Base-by-base conservation (phyloP, 306 rosid species). In the Fragaria nilgerrensis region DNA sequence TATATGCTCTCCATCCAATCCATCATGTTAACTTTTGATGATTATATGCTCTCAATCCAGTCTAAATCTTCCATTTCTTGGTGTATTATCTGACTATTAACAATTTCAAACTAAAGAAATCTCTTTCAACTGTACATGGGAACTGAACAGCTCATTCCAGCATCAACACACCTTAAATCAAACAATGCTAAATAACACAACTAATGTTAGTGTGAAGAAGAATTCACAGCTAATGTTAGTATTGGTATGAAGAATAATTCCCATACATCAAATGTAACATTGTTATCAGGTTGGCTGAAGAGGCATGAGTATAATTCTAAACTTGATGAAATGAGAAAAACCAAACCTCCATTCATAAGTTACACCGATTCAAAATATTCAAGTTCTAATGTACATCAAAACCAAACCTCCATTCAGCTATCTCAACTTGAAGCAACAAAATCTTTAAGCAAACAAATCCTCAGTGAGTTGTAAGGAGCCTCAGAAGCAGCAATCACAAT, bases 401-500 rank as follows among this genome's bases (percentile, higher is more conserved):
- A 25, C 29, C 62, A 1, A 17, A 45, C 34, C 41, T 16, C 29
- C 45, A 29, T 44, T 45, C 72, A 62, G 16, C 61, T 27, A 63
- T 59, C 56, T 75, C 27, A 3, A 41, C 25, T 72, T 25, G 8
- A 52, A 52, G 7, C 27, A 0, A n/a, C 6, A 10, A 71, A 34
- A 29, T 49, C 43, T 34, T 11, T 20, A 52, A 5, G n/a, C 41
- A 15, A 20, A 2, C 20, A 20, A 52, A 72, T 19, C 41, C 34
- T 55, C 37, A 20, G 5, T 19, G 27, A 72, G 23, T 36, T 37
- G 70, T 65, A 70, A 39, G 68, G 37, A 68, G 17, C 82, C 68
- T 89, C 81, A 91, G 75, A 89, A 93, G 89, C 97, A 93, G 79
- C 97, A 93, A 65, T 89, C 82, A 68, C 98, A 93, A 83, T 93